Conservation (phyloP, 2,329 filamentous ascomycete species). For the Sordariomycetes sp. region DNA sequence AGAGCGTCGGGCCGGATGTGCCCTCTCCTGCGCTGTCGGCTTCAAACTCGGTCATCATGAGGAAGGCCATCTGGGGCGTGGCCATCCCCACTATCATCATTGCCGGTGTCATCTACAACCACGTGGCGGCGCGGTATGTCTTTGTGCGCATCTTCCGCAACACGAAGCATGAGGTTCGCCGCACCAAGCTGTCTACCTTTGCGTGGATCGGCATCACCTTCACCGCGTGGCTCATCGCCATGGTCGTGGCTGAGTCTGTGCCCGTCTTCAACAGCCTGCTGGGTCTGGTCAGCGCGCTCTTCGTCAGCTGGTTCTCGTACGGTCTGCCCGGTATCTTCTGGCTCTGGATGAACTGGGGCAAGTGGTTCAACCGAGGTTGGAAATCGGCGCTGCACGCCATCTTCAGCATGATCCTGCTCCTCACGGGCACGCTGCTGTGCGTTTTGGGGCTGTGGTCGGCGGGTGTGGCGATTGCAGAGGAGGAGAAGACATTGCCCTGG, state of each 20-base stretch:
- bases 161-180: slow-evolving; percentile 35
- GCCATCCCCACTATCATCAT: slow-evolving; percentile 37
- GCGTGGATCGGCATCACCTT: slow-evolving; percentile 51
- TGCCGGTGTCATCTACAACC: slow-evolving; percentile 61
- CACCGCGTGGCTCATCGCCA: slow-evolving; percentile 49
- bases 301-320: slow-evolving; percentile 59
- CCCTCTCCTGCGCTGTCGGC: slow-evolving; percentile 30
- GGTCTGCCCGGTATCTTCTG: slow-evolving; percentile 37
- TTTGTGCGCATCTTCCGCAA: slow-evolving; percentile 50
- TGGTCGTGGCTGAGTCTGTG: slow-evolving; percentile 60
- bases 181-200: slow-evolving; percentile 38
- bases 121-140: slow-evolving; percentile 57
- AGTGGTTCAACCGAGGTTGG: slow-evolving; percentile 23
- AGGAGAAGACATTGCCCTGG: slow-evolving; percentile 22
- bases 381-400: slow-evolving; percentile 18
- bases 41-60: slow-evolving; percentile 16
- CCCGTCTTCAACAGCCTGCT: slow-evolving; percentile 61
- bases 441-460: slow-evolving; percentile 29
- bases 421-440: slow-evolving; percentile 24
- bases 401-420: slow-evolving; percentile 19
- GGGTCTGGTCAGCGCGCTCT: slow-evolving; percentile 52
- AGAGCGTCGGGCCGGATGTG: slow-evolving; percentile 18
- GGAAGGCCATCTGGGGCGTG: slow-evolving; percentile 22
- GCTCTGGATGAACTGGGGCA: slow-evolving; percentile 35
- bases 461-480: slow-evolving; percentile 22